phyloP scores from a whole-genome alignment of 2,329 filamentous ascomycete species.

The Cadophora malorum region DNA sequence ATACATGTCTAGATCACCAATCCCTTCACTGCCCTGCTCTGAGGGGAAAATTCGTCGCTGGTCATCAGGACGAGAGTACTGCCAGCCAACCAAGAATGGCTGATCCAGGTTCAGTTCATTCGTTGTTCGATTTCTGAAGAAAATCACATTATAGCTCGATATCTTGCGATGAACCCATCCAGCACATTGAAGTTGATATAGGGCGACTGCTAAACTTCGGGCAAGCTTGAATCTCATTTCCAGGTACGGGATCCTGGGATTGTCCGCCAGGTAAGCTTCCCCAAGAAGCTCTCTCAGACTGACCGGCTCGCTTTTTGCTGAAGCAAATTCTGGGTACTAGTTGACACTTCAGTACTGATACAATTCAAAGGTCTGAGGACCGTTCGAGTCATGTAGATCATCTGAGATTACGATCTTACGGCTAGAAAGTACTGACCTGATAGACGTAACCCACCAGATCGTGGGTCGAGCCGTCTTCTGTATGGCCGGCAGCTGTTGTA shows the following conservation, averaged over 20 bases:
- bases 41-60: conserved; percentile 4
- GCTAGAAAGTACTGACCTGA: too few relatives aligned
- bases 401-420: too few relatives aligned
- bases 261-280: neutral
- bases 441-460: conserved; percentile 6
- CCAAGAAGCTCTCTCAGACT: conserved; percentile 10
- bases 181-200: neutral
- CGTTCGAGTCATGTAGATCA: too few relatives aligned
- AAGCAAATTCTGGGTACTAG: neutral
- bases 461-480: conserved; percentile 1
- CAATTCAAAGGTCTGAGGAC: too few relatives aligned
- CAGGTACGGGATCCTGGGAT: neutral
- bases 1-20: conserved; percentile 4
- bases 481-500: neutral
- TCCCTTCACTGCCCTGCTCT: neutral
- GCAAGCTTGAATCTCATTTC: neutral
- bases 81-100: conserved; percentile 21
- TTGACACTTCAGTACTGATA: too few relatives aligned
- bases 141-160: neutral
- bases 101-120: conserved; percentile 14
- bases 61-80: conserved; percentile 19
- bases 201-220: neutral
- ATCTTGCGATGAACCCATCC: conserved; percentile 5
- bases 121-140: conserved; percentile 16
- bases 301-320: neutral